These are phyloP conservation scores for Phytophthora uliginosa DNA, from an alignment of 352 stramenopile species.

Conservation along the genomic window DNA sequence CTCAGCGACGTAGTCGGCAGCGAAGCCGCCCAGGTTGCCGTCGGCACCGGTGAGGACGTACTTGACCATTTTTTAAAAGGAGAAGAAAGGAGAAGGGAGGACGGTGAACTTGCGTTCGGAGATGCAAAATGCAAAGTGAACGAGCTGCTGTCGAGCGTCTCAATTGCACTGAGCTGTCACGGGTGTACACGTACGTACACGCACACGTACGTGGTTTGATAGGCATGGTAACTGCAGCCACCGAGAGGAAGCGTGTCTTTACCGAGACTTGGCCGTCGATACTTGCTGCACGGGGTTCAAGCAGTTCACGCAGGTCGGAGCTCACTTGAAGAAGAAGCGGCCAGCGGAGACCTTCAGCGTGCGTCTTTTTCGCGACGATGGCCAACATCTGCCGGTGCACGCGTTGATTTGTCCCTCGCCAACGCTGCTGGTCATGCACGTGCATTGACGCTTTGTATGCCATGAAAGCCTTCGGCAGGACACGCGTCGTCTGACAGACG, in stretches of 20 bases:
- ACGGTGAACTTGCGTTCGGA: slow-evolving; percentile 12
- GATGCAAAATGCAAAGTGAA: slow-evolving; percentile 27
- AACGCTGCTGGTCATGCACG: slow-evolving; percentile 5
- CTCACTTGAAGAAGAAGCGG: slow-evolving; percentile 10
- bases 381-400: slow-evolving; percentile 20
- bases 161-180: background rate
- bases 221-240: background rate
- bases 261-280: slow-evolving; percentile 10
- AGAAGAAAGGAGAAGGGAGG: background rate
- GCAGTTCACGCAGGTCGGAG: slow-evolving; percentile 1
- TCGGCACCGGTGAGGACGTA: slow-evolving; percentile 26
- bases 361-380: slow-evolving; percentile 28
- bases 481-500: slow-evolving; percentile 12
- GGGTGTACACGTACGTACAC: no score
- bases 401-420: slow-evolving; percentile 15
- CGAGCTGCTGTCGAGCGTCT: background rate
- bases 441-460: slow-evolving; percentile 19
- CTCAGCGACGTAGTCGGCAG: slow-evolving; percentile 19
- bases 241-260: slow-evolving; percentile 32
- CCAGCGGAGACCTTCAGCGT: slow-evolving; percentile 13
- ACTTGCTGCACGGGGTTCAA: slow-evolving; percentile 7
- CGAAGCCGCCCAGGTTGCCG: slow-evolving; percentile 27
- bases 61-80: slow-evolving; percentile 11
- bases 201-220: background rate
- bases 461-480: slow-evolving; percentile 5